phyloP scores from a whole-genome alignment of 1,139 yeast species.

The Yamadazyma mexicana region DNA sequence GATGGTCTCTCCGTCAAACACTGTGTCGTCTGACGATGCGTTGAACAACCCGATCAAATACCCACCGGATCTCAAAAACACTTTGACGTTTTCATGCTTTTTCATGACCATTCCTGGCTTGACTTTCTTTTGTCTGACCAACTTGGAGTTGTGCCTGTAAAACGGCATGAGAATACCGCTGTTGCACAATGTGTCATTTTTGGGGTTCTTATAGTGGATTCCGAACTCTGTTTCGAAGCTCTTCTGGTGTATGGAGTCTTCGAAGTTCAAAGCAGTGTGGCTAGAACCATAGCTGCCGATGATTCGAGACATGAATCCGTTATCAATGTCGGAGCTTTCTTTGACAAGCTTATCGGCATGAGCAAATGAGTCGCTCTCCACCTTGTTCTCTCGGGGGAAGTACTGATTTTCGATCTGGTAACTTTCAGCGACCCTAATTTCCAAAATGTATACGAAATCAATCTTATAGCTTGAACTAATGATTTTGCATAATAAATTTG shows the following conservation, averaged over 20 bases:
- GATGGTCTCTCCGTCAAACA: constrained; percentile 41
- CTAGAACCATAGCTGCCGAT: constrained; percentile 48
- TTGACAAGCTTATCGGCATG: constrained; percentile 35
- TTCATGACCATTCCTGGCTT: constrained; percentile 16
- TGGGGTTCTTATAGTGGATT: constrained; percentile 35
- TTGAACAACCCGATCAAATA: constrained; percentile 55
- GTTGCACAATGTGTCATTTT: constrained; percentile 31
- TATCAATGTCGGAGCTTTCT: constrained; percentile 19
- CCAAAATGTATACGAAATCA: constrained; percentile 57
- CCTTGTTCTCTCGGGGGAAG: constrained; percentile 42
- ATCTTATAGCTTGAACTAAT: constrained; percentile 39
- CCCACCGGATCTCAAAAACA: constrained; percentile 57
- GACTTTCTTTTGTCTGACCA: constrained; percentile 32
- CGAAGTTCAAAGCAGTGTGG: constrained; percentile 33
- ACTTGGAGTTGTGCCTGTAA: constrained; percentile 39
- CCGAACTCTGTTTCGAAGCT: constrained; percentile 60
- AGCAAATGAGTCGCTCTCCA: constrained; percentile 46
- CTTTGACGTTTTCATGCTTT: constrained; percentile 23
- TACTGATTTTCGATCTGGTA: constrained; percentile 38
- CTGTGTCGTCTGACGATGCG: constrained; percentile 21
- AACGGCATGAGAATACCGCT: constrained; percentile 57
- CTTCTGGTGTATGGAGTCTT: constrained; percentile 45
- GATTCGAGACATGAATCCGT: constrained; percentile 43
- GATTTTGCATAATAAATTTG: constrained; percentile 38
- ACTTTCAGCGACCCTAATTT: constrained; percentile 52